Evolutionary conservation across 768 basidiomycete species (phyloP), one percentile per base, ranked within the genome.

Genomic region (Pleurotus platypus): DNA sequence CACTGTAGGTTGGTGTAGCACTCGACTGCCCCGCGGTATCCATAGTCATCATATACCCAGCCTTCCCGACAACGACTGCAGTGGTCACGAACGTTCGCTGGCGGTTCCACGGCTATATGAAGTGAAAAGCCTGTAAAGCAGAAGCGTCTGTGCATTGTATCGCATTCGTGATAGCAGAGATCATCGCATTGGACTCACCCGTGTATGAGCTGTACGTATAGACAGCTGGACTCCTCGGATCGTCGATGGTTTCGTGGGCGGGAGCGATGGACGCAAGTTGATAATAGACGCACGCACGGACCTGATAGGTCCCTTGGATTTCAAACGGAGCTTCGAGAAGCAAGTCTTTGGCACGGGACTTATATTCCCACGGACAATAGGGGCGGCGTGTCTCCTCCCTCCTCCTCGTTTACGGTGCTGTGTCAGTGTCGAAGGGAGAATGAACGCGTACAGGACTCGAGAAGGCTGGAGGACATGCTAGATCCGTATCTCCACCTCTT

Each of bases 211-310:
- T 54, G 51, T 54, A 54, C 51, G 51, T 54, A 54, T 54, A 54
- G 51, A 54, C 51, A 54, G 51, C 51, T 54, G 51, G 51, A 54
- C 51, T 54, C 51, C 51, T 54, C 51, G 51, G 51, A 54, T 54
- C 51, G 51, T 54, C 39, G 51, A 35, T 54, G 51, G 51, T 54
- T 54, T 54, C 51, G 51, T 54, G 51, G 51, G 51, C 51, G 51
- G 51, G 51, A 54, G 51, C 51, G 51, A 54, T 54, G 51, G 51
- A 54, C 51, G 51, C 20, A 30, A 54, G 51, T 42, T 54, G 51
- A 43, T 54, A 54, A 54, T 37, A 54, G 51, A 54, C 51, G 38
- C 51, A 54, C 51, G 51, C 51, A 54, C 39, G 51, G 51, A 54
- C 51, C 51, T 40, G 18, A 22, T n/a, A 18, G 51, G 51, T 54